Evolutionary conservation across 2,329 filamentous ascomycete species (phyloP), one percentile per base, ranked within the genome.

Genomic region (Talaromyces piceae): DNA sequence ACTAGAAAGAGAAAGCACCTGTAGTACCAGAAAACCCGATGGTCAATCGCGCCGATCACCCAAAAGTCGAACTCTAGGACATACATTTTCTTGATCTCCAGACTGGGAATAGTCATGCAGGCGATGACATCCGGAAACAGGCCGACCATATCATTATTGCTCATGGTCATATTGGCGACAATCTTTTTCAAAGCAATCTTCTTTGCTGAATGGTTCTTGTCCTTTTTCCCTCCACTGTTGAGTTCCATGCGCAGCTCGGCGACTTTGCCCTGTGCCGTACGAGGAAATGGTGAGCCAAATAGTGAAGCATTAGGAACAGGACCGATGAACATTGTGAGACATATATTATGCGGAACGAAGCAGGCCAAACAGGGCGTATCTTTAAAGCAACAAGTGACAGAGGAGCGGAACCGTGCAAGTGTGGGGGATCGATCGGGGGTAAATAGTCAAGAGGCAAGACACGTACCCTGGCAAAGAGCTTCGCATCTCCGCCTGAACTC

Each of bases 131-230:
- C 93, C 16, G 91, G 90, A 62, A 98, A 98, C 48, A 98, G 77
- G 33, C 89, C 90, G 50, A 97, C 87, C 93, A 98, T 98, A 71
- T 98, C 93, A 66, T 97, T 98, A 74, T 98, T 98, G 81, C 91
- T 97, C 93, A 98, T 98, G 58, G 93, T 98, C 93, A 98, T 98
- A 69, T 98, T 98, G 68, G 93, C 93, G 62, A 98, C 93, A 61
- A 98, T 97, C 79, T 96, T 96, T 80, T 98, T 98, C 57, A 98
- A 79, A 9, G 93, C 91, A 66, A 96, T 94, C 81, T 97, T 97
- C 79, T 97, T 98, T 59, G 83, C 83, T 41, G 86, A 81, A 73
- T 89, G 86, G 73, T 94, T 95, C 80, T 96, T 97, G 76, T 98
- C 93, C 77, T 97, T 98, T 78, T 95, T 96, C 59, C 88, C 86